Evolutionary conservation across 1,284 basidiomycete species (phyloP), one percentile per base, ranked within the genome.

Genomic region (Chondrostereum purpureum): DNA sequence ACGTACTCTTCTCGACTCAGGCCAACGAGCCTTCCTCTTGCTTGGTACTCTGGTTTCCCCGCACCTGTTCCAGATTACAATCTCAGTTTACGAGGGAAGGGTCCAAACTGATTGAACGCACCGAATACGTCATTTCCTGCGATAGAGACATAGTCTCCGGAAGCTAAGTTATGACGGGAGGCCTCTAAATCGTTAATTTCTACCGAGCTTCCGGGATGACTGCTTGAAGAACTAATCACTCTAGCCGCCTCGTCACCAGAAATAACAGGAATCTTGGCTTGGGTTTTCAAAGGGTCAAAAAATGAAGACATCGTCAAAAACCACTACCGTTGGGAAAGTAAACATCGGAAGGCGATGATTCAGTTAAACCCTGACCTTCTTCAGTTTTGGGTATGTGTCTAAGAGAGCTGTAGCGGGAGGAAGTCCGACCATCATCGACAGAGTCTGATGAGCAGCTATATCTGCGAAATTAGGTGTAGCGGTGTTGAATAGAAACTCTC

Each of bases 401-500:
- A 74, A 68, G n/a, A 78, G 55, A 1, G 50, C 37, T 34, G 67
- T 60, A 17, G 64, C 56, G 17, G 52, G 58, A 20, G 52, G 58
- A 56, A 75, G 67, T 2, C 54, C 43, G 19, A 60, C 57, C n/a
- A 68, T 55, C 77, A 77, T 80, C 3, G 57, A 56, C 44, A 71
- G 61, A 4, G 73, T 52, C 48, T 74, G 73, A 49, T 79, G 67
- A 4, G 72, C 61, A 2, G 72, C 67, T 13, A 80, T 53, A 52
- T 82, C 78, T 6, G 69, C 73, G 8, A 78, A 58, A 37, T 74
- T 66, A 3, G 76, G 75, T 0, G 58, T 45, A 42, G 69, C 68
- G 0, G 78, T 78, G 51, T 78, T 70, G 47, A 79, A 69, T 5
- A 79, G 58, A 76, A 77, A 82, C 54, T 75, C 70, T 2, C 78